Conservation (phyloP, 495 filamentous ascomycete genomes). For the Aspergillus kassunensis region DNA sequence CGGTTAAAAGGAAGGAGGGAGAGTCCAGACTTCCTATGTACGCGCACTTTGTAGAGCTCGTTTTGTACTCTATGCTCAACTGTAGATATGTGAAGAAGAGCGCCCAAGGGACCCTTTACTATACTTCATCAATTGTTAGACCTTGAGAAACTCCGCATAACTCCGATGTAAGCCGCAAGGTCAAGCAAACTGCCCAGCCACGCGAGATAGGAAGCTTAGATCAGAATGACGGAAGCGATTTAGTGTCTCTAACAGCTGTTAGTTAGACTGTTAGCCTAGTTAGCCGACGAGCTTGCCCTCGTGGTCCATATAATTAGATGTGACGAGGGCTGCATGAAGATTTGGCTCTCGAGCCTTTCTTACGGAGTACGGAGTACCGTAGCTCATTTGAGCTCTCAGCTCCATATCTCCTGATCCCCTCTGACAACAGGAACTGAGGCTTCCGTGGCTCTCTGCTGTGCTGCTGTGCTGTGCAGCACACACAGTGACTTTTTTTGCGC, state of each 20-base stretch:
- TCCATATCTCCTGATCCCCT: background rate
- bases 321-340: conserved; percentile 14
- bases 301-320: conserved; percentile 4
- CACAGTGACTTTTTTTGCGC: background rate
- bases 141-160: background rate
- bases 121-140: no score
- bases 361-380: background rate
- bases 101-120: no score
- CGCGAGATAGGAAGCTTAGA: background rate
- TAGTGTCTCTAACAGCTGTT: background rate
- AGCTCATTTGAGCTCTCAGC: background rate
- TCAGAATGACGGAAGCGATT: background rate
- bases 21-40: background rate
- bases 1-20: background rate
- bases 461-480: background rate
- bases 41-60: no score
- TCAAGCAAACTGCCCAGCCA: background rate
- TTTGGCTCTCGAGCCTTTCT: conserved; percentile 6
- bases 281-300: background rate
- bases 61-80: no score
- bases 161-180: background rate
- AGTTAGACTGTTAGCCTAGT: background rate
- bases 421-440: background rate
- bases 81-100: no score
- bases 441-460: background rate